Percentiles rank a stretch among this genome's conserved stretches.
Conservation (phyloP, 2,329 filamentous ascomycete species). For the Aspergillus phoenicis region DNA sequence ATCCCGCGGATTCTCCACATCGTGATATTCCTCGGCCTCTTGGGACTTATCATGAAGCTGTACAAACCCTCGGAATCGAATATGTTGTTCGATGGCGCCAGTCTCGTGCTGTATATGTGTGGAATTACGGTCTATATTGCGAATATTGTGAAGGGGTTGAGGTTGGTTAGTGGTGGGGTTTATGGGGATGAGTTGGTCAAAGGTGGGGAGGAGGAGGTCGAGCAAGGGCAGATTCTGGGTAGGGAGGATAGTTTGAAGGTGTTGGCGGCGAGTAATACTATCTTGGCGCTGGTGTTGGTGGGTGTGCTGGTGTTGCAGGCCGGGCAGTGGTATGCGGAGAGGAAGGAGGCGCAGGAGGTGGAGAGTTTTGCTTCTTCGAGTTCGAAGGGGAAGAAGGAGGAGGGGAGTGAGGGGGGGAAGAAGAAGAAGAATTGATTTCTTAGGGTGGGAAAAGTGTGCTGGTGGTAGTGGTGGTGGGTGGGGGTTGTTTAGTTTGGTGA, state of each 20-base stretch:
- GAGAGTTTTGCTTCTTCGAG: slow-evolving; percentile 56
- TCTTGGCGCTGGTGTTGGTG: slow-evolving; percentile 86
- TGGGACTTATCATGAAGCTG: slow-evolving; percentile 90
- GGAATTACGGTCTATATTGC: slow-evolving; percentile 91
- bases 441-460: not conserved
- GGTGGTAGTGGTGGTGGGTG: not conserved
- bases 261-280: slow-evolving; percentile 91
- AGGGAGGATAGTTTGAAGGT: slow-evolving; percentile 90
- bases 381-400: slow-evolving; percentile 21
- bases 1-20: slow-evolving; percentile 94
- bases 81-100: slow-evolving; percentile 85
- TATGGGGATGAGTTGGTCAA: slow-evolving; percentile 55
- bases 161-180: slow-evolving; percentile 74
- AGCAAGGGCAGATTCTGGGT: slow-evolving; percentile 70
- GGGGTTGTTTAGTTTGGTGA: not conserved
- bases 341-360: slow-evolving; percentile 82
- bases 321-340: slow-evolving; percentile 97
- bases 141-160: slow-evolving; percentile 93
- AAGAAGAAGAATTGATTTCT: slow-evolving; percentile 7
- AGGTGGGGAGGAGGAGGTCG: slow-evolving; percentile 37
- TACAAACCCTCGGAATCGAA: slow-evolving; percentile 93
- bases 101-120: slow-evolving; percentile 74
- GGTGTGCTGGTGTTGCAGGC: slow-evolving; percentile 92
- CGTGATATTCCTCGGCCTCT: slow-evolving; percentile 82
- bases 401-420: slow-evolving; percentile 37